Evolutionary conservation across 495 filamentous ascomycete genomes (phyloP).

Genomic region (Lasiosphaeria miniovina): DNA sequence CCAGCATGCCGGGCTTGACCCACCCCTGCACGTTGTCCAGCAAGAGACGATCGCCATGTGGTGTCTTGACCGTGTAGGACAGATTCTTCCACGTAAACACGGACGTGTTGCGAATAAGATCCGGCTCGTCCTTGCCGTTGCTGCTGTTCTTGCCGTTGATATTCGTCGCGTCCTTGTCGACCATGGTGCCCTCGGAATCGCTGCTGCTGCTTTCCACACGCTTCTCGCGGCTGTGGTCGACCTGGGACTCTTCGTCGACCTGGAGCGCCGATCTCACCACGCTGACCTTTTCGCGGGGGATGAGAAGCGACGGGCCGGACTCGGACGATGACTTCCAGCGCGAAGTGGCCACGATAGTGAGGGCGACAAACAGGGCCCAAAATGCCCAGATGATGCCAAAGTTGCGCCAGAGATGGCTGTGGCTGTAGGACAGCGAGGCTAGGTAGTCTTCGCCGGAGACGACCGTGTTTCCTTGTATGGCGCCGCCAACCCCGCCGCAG

Average conservation of each 20-base stretch:
- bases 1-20: constrained; percentile 75
- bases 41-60: constrained; percentile 53
- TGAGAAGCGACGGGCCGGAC: constrained; percentile 28
- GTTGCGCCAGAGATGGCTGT: constrained; percentile 73
- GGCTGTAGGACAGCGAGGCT: constrained; percentile 57
- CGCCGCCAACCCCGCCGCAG: constrained; percentile 55
- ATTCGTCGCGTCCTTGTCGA: constrained; percentile 28
- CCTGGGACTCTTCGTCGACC: constrained; percentile 30
- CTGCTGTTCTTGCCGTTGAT: constrained; percentile 9
- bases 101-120: constrained; percentile 48
- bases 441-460: constrained; percentile 63
- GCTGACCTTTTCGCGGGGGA: constrained; percentile 36
- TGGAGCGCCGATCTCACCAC: background rate
- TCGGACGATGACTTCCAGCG: constrained; percentile 47
- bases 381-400: constrained; percentile 71
- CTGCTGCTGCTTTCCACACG: constrained; percentile 15
- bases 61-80: constrained; percentile 62
- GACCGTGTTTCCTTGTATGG: constrained; percentile 46
- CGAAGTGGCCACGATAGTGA: constrained; percentile 60
- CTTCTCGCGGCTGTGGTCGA: constrained; percentile 44
- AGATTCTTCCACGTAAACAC: constrained; percentile 62
- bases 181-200: constrained; percentile 30
- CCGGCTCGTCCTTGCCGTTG: constrained; percentile 30
- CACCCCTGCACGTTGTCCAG: constrained; percentile 71
- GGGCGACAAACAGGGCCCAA: constrained; percentile 60